These are phyloP conservation scores for Nakaseomyces uthaithaninus DNA, from an alignment of 1,139 yeast genomes.

Conservation along the genomic window DNA sequence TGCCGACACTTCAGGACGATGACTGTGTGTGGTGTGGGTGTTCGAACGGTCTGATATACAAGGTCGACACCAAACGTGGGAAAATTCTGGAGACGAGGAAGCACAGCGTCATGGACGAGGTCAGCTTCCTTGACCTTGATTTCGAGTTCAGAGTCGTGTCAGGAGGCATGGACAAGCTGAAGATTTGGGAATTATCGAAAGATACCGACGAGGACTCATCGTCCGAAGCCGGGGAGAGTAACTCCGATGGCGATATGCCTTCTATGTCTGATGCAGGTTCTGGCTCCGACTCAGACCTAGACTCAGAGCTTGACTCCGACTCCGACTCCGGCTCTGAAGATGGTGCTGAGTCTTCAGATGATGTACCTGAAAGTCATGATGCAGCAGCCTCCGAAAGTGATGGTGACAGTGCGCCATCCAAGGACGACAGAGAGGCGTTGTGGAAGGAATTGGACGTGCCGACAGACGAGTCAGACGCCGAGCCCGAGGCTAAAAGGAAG, in stretches of 20 bases:
- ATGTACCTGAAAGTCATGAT: slow-evolving; percentile 1
- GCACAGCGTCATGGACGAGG: slow-evolving; percentile 59
- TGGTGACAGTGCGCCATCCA: background rate
- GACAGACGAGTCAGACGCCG: slow-evolving; percentile 19
- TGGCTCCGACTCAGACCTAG: background rate
- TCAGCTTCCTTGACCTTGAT: slow-evolving; percentile 68
- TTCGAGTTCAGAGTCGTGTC: slow-evolving; percentile 67
- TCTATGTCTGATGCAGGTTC: slow-evolving; percentile 21
- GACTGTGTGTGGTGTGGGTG: slow-evolving; percentile 75
- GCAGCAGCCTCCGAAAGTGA: slow-evolving; percentile 6
- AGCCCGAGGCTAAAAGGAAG: slow-evolving; percentile 13
- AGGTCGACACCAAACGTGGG: slow-evolving; percentile 59
- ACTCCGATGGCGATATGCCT: slow-evolving; percentile 8
- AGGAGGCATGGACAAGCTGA: slow-evolving; percentile 74
- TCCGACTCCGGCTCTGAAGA: background rate
- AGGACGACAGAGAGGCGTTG: slow-evolving; percentile 11
- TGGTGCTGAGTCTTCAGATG: slow-evolving; percentile 13
- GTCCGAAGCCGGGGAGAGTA: slow-evolving; percentile 17
- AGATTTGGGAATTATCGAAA: slow-evolving; percentile 51
- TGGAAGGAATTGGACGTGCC: slow-evolving; percentile 22
- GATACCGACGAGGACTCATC: slow-evolving; percentile 17
- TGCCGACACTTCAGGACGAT: slow-evolving; percentile 69
- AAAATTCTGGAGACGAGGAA: slow-evolving; percentile 56
- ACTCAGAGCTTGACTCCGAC: background rate
- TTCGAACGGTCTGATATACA: slow-evolving; percentile 68